Evolutionary conservation across 2,329 filamentous ascomycete genomes (phyloP), one percentile per base, ranked within the genome.

Genomic region (Exserohilum rostratum): DNA sequence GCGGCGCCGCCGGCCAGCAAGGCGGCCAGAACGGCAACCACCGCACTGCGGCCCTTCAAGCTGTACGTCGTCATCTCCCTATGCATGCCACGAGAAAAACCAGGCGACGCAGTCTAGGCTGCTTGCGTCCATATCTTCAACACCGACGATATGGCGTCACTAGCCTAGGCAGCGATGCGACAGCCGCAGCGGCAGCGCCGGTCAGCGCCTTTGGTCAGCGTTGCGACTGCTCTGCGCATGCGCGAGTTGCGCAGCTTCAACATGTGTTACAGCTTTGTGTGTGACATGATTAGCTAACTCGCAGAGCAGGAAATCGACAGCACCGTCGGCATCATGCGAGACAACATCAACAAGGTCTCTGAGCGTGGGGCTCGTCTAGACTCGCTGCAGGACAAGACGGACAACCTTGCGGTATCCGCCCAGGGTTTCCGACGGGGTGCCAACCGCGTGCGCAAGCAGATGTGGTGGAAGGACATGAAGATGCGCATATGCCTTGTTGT

Each of bases 391-490:
- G 90, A 95, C 78, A 96, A 96, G 85, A 97, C 90, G 64, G 79
- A 97, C 81, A 96, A 96, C 79, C 85, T 99, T 66, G 93, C 93
- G 57, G 87, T 89, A 61, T 96, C 93, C 31, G 93, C 95, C 55
- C 92, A 96, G 77, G 92, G 91, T 60, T 99, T 99, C 86, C 91
- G 93, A 71, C 89, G 93, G 66, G 93, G 95, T 63, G 95, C 96
- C 78, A 99, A 98, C 83, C 85, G 91, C 70, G 93, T 99, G 68
- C 88, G 95, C 78, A 82, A 82, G 78, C 88, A 96, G 79, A 98
- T 98, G 93, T 98, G 93, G 93, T 98, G 93, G 93, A 98, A 98
- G 85, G 93, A 98, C 75, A 96, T 97, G 91, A 98, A 98, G 87
- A 99, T 99, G 95, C 88, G 95, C 78, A 95, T 97, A 83, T 98